These are phyloP conservation scores for Bretschneidera sinensis DNA, from an alignment of 345 rosid species.

Conservation along the genomic window DNA sequence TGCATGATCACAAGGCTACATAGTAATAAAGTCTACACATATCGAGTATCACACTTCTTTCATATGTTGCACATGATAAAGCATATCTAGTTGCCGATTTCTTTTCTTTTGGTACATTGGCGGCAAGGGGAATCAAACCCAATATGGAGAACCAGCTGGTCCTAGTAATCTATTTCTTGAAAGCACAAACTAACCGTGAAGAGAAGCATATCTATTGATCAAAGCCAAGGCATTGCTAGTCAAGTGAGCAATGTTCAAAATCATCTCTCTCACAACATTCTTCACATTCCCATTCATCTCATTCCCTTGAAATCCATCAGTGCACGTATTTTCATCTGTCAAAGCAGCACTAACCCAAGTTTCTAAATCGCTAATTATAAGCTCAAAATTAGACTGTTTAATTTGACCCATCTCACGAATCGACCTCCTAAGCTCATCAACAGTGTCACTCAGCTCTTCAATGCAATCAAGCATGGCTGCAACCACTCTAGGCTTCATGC, in stretches of 20 bases:
- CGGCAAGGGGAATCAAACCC: too few relatives aligned
- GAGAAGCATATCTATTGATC: constrained; percentile 52
- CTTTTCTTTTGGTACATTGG: too few relatives aligned
- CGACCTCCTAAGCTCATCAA: constrained; percentile 55
- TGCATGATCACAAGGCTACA: too few relatives aligned
- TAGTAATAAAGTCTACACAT: too few relatives aligned
- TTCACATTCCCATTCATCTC: constrained; percentile 36
- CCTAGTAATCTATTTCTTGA: too few relatives aligned
- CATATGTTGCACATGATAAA: too few relatives aligned
- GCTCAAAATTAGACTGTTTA: constrained; percentile 26
- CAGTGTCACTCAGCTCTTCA: constrained; percentile 51
- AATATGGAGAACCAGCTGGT: too few relatives aligned
- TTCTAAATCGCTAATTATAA: constrained; percentile 46
- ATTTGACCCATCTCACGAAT: constrained; percentile 43
- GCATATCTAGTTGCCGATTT: too few relatives aligned
- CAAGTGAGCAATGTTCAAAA: constrained; percentile 45
- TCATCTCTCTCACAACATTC: constrained; percentile 32
- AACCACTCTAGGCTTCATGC: constrained; percentile 43
- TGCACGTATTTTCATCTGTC: constrained; percentile 66
- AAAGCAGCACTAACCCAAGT: constrained; percentile 84
- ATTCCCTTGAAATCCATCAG: constrained; percentile 53
- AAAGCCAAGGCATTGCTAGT: constrained; percentile 80
- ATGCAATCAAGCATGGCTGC: constrained; percentile 63
- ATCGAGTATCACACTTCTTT: too few relatives aligned
- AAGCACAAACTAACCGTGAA: constrained; percentile 27